Evolutionary conservation across 495 filamentous ascomycete genomes (phyloP).

Genomic region (Trichocladium uniseriatum): DNA sequence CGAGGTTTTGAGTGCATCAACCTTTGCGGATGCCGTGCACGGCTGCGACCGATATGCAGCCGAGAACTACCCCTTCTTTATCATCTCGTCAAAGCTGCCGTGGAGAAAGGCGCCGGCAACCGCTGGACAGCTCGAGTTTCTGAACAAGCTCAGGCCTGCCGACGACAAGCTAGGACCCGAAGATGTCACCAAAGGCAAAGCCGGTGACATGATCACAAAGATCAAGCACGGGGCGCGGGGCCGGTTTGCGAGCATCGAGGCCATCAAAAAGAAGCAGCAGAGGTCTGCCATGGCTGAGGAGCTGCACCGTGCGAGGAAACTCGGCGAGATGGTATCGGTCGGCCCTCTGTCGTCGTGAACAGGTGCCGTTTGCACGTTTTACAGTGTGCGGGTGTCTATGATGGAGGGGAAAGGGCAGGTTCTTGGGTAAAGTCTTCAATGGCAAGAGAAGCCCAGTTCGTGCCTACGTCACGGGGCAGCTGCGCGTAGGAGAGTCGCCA

Average conservation of each 20-base stretch:
- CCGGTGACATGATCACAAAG: conserved; percentile 89
- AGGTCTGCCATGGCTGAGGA: conserved; percentile 33
- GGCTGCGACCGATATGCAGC: conserved; percentile 74
- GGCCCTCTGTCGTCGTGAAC: conserved; percentile 41
- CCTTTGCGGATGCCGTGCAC: conserved; percentile 63
- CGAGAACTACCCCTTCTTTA: conserved; percentile 47
- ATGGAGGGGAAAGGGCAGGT: too few relatives aligned
- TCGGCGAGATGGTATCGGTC: conserved; percentile 51
- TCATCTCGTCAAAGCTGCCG: conserved; percentile 46
- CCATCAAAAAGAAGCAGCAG: conserved; percentile 37
- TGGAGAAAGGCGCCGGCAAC: conserved; percentile 67
- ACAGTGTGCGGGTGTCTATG: too few relatives aligned
- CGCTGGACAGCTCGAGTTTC: conserved; percentile 55
- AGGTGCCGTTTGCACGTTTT: not conserved
- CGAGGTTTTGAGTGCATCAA: conserved; percentile 47
- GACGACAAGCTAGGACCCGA: conserved; percentile 44
- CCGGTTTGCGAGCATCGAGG: conserved; percentile 48
- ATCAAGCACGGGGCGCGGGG: conserved; percentile 73
- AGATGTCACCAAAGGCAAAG: conserved; percentile 68
- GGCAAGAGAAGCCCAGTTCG: too few relatives aligned
- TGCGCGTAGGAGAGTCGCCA: too few relatives aligned
- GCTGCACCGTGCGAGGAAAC: conserved; percentile 32
- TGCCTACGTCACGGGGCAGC: too few relatives aligned
- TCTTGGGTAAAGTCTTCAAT: too few relatives aligned
- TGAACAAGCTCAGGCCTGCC: conserved; percentile 56